Base-by-base conservation (phyloP, 768 basidiomycete species). In the Termitomyces sp. region DNA sequence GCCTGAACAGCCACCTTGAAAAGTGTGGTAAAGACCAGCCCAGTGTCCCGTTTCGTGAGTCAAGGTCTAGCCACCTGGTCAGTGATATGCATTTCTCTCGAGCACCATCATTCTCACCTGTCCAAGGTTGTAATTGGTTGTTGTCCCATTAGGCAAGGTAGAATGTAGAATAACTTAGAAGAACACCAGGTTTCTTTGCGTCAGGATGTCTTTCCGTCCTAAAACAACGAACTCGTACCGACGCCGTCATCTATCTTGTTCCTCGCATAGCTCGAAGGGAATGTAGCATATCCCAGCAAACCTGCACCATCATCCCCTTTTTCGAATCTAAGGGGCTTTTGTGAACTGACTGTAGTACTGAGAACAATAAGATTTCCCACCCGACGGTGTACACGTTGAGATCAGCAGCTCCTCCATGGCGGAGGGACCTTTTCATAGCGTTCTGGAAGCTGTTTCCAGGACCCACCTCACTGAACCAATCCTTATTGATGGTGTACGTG, bases 1-100 rank as follows among this genome's bases (percentile, higher is more conserved):
- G 59, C 61, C 62, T 12, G 58, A 52, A 67, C 73, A 77, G 11
- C 76, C 76, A 33, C 75, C 77, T 68, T 82, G 75, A 74, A 81
- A 83, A 28, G 81, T 81, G 62, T 82, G 81, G 65, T 81, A 83
- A 15, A 82, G 72, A 15, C 82, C 80, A 44, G 71, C 64, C 81
- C 81, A 84, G 66, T 83, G 81, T 3, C 81, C 79, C 42, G 71
- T 71, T 65, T 84, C 82, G 63, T 84, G 82, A 1, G 75, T 78
- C 44, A 80, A 62, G 10, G 80, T 83, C 66, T 77, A 59, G 12
- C 33, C 19, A 30, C 5, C 9, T 15, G 37, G 38, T 57, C 17
- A 57, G 40, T 40, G 12, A 38, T 21, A 30, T 19, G 19, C 37
- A 60, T 68, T 57, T 51, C 38, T 51, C 38, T 37, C 63, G 60